Evolutionary conservation across 73 alveolate species (phyloP).

Genomic region (Paramecium bursaria): DNA sequence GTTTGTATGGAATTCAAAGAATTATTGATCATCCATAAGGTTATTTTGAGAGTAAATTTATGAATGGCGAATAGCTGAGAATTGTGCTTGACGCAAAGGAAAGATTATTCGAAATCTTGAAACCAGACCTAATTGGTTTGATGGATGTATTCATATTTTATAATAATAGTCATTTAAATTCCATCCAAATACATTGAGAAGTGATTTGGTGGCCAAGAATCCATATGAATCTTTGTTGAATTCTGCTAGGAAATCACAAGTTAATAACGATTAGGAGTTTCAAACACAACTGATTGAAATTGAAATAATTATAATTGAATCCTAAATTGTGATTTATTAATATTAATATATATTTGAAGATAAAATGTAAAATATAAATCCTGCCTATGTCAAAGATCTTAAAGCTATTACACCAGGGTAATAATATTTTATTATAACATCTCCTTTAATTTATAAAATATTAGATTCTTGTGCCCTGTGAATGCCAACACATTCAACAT

Average conservation of each 20-base stretch:
- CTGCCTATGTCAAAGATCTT: conserved; percentile 18
- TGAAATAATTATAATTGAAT: neutral
- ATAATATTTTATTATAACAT: too few relatives aligned
- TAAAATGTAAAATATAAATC: conserved; percentile 33
- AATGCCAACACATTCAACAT: conserved; percentile 80
- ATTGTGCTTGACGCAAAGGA: conserved; percentile 61
- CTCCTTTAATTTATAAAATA: too few relatives aligned
- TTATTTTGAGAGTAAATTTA: conserved; percentile 58
- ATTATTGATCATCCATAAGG: conserved; percentile 65
- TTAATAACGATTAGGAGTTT: neutral
- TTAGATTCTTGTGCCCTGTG: conserved; percentile 79
- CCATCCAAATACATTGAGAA: conserved; percentile 39
- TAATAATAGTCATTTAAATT: conserved; percentile 59
- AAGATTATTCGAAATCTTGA: conserved; percentile 2
- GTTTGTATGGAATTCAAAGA: conserved; percentile 61
- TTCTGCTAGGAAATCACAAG: conserved; percentile 10
- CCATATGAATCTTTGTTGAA: conserved; percentile 33
- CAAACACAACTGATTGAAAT: neutral
- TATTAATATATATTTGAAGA: neutral
- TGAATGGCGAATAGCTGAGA: conserved; percentile 62
- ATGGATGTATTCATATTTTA: conserved; percentile 41
- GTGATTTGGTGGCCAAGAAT: conserved; percentile 7
- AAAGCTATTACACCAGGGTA: conserved; percentile 53
- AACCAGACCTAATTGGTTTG: conserved; percentile 60
- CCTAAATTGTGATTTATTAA: neutral